Evolutionary conservation across 2,329 filamentous ascomycete species (phyloP).

Genomic region (Penicillium decumbens): DNA sequence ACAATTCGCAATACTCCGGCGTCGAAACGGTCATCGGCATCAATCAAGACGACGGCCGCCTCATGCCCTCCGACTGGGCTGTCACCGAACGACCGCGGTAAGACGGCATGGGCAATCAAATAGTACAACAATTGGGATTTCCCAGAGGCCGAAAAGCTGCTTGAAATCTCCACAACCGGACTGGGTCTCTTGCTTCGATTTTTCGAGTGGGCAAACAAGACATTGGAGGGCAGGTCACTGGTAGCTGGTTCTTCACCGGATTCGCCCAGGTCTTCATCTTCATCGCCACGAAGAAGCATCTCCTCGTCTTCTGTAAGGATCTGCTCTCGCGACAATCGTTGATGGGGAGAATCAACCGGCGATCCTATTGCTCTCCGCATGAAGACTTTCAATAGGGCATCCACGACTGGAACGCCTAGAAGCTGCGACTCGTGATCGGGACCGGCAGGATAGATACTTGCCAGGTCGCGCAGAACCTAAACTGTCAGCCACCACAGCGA

Average conservation of each 20-base stretch:
- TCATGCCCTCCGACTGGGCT: slow-evolving; percentile 43
- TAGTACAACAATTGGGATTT: slow-evolving; percentile 59
- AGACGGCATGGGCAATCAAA: slow-evolving; percentile 48
- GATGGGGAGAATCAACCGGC: slow-evolving; percentile 3
- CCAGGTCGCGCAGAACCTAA: slow-evolving; percentile 30
- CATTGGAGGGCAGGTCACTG: neutral
- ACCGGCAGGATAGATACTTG: slow-evolving; percentile 23
- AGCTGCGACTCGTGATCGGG: slow-evolving; percentile 10
- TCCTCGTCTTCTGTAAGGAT: slow-evolving; percentile 10
- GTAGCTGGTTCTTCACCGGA: neutral
- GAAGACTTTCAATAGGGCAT: slow-evolving; percentile 42
- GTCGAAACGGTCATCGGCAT: slow-evolving; percentile 54
- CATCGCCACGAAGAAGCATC: slow-evolving; percentile 12
- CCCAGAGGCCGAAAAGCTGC: slow-evolving; percentile 48
- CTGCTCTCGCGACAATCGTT: slow-evolving; percentile 1
- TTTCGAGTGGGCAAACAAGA: slow-evolving; percentile 7
- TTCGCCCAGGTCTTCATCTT: neutral
- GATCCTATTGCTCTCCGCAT: slow-evolving; percentile 19
- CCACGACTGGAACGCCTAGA: slow-evolving; percentile 47
- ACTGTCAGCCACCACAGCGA: neutral
- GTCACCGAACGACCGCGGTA: slow-evolving; percentile 41
- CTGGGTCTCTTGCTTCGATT: slow-evolving; percentile 6
- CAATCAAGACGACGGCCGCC: slow-evolving; percentile 52
- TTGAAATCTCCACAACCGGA: slow-evolving; percentile 53
- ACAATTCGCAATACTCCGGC: slow-evolving; percentile 43